Conservation (phyloP, 371 early-diverging fungal genomes). For the Amoeboaphelidium occidentale region DNA sequence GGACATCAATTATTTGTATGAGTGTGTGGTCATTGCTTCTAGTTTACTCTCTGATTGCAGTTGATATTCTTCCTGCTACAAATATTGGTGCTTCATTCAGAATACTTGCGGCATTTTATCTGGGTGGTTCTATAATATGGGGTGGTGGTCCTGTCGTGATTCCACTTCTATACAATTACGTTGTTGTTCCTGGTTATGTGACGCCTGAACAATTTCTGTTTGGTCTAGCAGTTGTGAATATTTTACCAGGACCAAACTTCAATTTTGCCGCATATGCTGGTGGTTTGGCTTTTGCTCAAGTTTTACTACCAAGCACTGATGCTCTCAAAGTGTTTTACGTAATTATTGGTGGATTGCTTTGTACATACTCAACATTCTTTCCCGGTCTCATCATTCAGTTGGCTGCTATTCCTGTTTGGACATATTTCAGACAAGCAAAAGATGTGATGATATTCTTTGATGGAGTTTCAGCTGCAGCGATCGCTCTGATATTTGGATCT, state of each 20-base stretch:
- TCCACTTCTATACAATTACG: slow-evolving; percentile 25
- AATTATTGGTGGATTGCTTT: slow-evolving; percentile 19
- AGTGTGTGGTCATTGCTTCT: no score
- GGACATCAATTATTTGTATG: no score
- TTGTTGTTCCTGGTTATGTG: slow-evolving; percentile 22
- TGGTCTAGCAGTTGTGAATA: slow-evolving; percentile 30
- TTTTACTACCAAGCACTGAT: no score
- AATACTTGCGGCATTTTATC: slow-evolving; percentile 22
- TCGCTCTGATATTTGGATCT: slow-evolving; percentile 28
- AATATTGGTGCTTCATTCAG: slow-evolving; percentile 4
- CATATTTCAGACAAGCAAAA: slow-evolving; percentile 12
- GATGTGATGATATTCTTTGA: slow-evolving; percentile 16
- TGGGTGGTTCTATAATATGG: slow-evolving; percentile 32
- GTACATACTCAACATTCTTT: slow-evolving; percentile 23
- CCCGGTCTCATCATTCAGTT: slow-evolving; percentile 27
- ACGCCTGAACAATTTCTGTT: slow-evolving; percentile 23
- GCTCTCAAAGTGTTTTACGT: slow-evolving; percentile 8
- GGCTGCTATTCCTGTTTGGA: slow-evolving; percentile 29
- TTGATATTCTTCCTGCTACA: slow-evolving; percentile 8
- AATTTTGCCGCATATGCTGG: slow-evolving; percentile 33
- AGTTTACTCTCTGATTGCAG: no score
- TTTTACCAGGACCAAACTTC: slow-evolving; percentile 31
- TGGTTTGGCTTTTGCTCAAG: no score
- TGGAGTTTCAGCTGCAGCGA: slow-evolving; percentile 28
- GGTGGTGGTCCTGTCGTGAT: slow-evolving; percentile 37